Conservation (phyloP, 202 grass and related monocot genomes). For the Alloteropsis angusta region DNA sequence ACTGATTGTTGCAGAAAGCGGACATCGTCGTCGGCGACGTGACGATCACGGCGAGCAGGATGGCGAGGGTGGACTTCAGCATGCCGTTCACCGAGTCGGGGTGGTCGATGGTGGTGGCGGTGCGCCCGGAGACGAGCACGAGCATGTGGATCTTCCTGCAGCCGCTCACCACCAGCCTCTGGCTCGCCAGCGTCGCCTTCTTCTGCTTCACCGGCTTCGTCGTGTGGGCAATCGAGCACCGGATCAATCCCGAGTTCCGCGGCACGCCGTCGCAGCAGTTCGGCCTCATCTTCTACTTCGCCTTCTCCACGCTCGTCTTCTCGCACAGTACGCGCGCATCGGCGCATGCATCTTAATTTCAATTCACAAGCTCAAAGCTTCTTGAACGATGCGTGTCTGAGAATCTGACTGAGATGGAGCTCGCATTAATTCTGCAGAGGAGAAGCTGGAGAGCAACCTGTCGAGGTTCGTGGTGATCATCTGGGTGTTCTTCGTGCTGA, state of each 20-base stretch:
- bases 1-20: slow-evolving; percentile 12
- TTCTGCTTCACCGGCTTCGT: slow-evolving; percentile 85
- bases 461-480: slow-evolving; percentile 61
- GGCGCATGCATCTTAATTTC: no score
- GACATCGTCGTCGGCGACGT: slow-evolving; percentile 54
- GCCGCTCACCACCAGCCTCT: slow-evolving; percentile 58
- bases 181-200: slow-evolving; percentile 62
- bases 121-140: slow-evolving; percentile 17
- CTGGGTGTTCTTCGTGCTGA: slow-evolving; percentile 89
- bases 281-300: slow-evolving; percentile 75
- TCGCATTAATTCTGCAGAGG: slow-evolving; percentile 41
- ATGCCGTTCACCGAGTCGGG: slow-evolving; percentile 75
- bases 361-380: not conserved
- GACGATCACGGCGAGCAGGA: slow-evolving; percentile 54
- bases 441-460: slow-evolving; percentile 88
- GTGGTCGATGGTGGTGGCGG: slow-evolving; percentile 67
- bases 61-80: slow-evolving; percentile 48
- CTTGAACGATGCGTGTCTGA: not conserved
- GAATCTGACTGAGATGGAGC: not conserved
- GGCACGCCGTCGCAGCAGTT: slow-evolving; percentile 58
- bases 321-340: slow-evolving; percentile 41
- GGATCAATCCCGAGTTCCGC: slow-evolving; percentile 54
- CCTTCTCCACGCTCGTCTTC: slow-evolving; percentile 93
- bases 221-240: slow-evolving; percentile 82
- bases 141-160: slow-evolving; percentile 74